Conservation (phyloP, 108 stramenopile species). For the Discostella stelligeroides region DNA sequence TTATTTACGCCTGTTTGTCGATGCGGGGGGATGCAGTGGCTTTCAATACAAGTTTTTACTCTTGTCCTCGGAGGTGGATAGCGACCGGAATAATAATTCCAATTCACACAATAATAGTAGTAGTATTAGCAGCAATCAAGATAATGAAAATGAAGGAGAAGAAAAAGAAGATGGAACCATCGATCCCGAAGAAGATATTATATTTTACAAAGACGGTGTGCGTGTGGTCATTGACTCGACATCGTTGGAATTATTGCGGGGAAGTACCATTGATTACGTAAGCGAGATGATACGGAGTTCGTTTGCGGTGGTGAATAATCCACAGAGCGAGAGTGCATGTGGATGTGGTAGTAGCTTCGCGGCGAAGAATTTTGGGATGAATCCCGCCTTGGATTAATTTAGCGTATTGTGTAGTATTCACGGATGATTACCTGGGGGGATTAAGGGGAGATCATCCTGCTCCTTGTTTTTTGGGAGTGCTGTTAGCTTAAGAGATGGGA, state of each 20-base stretch:
- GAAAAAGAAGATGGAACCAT: constrained; percentile 58
- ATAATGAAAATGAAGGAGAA: constrained; percentile 23
- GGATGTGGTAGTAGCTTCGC: constrained; percentile 98
- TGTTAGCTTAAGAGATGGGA: neutral
- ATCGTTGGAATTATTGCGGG: constrained; percentile 84
- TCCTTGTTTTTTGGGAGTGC: neutral
- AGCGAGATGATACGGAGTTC: constrained; percentile 95
- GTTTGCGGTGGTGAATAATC: constrained; percentile 95
- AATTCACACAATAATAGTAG: constrained; percentile 17
- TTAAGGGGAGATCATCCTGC: neutral
- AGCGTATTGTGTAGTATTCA: no score
- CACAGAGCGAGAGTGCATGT: constrained; percentile 95
- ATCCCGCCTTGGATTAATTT: constrained; percentile 80
- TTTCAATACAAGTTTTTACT: constrained; percentile 88
- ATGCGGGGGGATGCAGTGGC: constrained; percentile 90
- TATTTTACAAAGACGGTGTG: constrained; percentile 37
- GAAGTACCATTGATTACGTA: constrained; percentile 94
- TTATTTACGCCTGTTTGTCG: constrained; percentile 84
- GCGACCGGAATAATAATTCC: no score
- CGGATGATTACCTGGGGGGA: no score
- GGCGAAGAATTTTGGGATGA: constrained; percentile 91
- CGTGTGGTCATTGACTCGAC: constrained; percentile 72
- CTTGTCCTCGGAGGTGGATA: constrained; percentile 29
- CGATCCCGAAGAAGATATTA: constrained; percentile 64
- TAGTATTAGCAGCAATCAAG: no score